Evolutionary conservation across 2,329 filamentous ascomycete species (phyloP), one percentile per base, ranked within the genome.

Genomic region (Elsinoe batatas): DNA sequence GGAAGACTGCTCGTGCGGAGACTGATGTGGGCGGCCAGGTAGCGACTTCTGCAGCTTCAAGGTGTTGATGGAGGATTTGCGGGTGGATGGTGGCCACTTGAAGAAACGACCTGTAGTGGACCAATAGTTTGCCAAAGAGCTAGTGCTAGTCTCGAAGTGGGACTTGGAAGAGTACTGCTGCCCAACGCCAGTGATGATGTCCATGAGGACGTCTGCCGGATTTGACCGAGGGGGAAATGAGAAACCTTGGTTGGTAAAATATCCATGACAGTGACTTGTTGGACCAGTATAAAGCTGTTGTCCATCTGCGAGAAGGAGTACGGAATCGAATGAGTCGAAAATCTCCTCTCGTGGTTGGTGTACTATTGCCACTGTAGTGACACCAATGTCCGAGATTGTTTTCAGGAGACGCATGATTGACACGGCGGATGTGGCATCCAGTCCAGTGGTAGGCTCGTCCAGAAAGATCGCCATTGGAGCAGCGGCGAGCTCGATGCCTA

Each of bases 331-430:
- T 54, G 76, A 70, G 56, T 78, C 73, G 63, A 81, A 82, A 32
- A 83, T 81, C 60, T 82, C 78, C 46, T 75, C 69, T 5, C 79
- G 72, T 2, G 80, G 80, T 62, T 83, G 80, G 61, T 83, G 80
- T 58, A 83, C 79, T 56, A 81, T 79, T 43, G 77, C 74, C 53
- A 82, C 77, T 38, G 79, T 75, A 2, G 79, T 80, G 11, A 82
- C 78, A 1, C 79, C 79, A 0, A 79, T 69, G 1, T 72, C 71
- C 6, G 78, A 75, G 42, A 82, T 74, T 1, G 76, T 74, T 57
- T 77, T 76, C 5, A 83, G 68, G 0, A 78, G 75, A 2, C 69
- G 69, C 72, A 82, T 80, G 32, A 82, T 78, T 3, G 76, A 79
- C 0, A 72, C 74, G 0, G 80, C 79, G 7, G 78, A 74, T 0